Percentiles rank a stretch among this genome's conserved stretches.
Evolutionary conservation across 2,329 filamentous ascomycete genomes (phyloP).

Genomic region (Alternaria ventricosa): DNA sequence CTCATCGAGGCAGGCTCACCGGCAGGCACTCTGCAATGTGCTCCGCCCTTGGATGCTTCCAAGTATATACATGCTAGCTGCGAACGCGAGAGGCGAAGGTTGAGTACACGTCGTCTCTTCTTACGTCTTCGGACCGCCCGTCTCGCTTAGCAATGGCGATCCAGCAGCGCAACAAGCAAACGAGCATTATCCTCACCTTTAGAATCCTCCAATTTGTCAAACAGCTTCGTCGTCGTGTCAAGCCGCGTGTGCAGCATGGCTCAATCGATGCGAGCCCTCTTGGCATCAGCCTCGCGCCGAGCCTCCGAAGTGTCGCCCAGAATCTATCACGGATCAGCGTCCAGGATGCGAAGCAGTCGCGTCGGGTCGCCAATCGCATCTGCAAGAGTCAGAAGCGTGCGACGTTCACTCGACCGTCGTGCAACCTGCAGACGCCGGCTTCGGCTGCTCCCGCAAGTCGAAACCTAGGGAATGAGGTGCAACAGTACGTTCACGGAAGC

Average conservation of each 20-base stretch:
- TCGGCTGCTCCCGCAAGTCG: slow-evolving; percentile 30
- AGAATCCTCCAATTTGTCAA: slow-evolving; percentile 49
- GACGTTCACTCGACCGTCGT: slow-evolving; percentile 20
- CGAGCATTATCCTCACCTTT: slow-evolving; percentile 46
- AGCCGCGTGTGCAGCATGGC: slow-evolving; percentile 36
- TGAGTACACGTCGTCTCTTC: slow-evolving; percentile 25
- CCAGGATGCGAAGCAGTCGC: slow-evolving; percentile 28
- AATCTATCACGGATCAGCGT: slow-evolving; percentile 29
- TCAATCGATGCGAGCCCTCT: slow-evolving; percentile 27
- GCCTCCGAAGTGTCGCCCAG: slow-evolving; percentile 38
- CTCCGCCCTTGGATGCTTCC: slow-evolving; percentile 26
- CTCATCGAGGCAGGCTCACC: slow-evolving; percentile 23
- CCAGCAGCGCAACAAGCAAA: slow-evolving; percentile 30
- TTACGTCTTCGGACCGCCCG: slow-evolving; percentile 26
- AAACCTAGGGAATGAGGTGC: slow-evolving; percentile 43
- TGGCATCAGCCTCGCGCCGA: slow-evolving; percentile 29
- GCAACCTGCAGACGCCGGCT: slow-evolving; percentile 30
- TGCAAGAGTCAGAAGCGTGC: slow-evolving; percentile 15
- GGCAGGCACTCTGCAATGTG: slow-evolving; percentile 37
- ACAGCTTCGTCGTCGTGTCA: slow-evolving; percentile 47
- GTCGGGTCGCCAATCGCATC: slow-evolving; percentile 14
- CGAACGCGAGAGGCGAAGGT: slow-evolving; percentile 14
- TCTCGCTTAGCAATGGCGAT: slow-evolving; percentile 41
- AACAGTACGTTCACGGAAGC: slow-evolving; percentile 44
- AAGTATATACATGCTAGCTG: slow-evolving; percentile 31